phyloP scores from a whole-genome alignment of 306 rosid species.

The Lotus japonicus region DNA sequence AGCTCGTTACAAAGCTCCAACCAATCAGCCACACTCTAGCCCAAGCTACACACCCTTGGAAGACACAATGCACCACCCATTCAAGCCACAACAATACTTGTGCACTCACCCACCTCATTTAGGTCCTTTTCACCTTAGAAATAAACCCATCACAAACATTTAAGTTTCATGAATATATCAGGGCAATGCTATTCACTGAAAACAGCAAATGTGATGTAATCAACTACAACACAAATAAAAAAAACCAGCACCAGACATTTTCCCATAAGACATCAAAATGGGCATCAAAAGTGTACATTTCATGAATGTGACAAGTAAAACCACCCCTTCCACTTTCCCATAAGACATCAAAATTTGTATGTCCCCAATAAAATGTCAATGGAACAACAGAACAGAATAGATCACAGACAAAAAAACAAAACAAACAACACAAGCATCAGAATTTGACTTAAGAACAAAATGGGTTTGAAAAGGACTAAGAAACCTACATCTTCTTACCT shows the following conservation, averaged over 20 bases:
- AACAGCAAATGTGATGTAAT: too few relatives aligned
- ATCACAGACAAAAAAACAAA: neutral
- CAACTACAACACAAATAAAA: too few relatives aligned
- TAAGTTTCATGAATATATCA: neutral
- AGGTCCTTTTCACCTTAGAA: neutral
- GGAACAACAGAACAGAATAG: neutral
- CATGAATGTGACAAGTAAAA: neutral
- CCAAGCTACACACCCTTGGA: neutral
- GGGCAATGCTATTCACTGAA: too few relatives aligned
- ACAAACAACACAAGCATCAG: neutral
- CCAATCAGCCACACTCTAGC: neutral
- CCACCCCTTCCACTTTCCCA: neutral
- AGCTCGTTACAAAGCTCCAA: neutral
- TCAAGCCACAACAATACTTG: neutral
- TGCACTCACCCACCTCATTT: neutral
- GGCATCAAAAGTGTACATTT: too few relatives aligned
- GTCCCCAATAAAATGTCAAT: neutral
- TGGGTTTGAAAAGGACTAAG: conserved; percentile 29
- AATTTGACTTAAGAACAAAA: conserved; percentile 7
- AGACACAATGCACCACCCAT: neutral
- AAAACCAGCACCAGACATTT: too few relatives aligned
- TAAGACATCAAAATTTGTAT: neutral
- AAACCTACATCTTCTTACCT: conserved; percentile 95
- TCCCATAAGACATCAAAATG: too few relatives aligned
- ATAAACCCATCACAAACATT: neutral